Percentiles rank a stretch among this genome's conserved stretches.
Conservation (phyloP, 2,329 filamentous ascomycete species). For the Pseudocercospora eumusae region DNA sequence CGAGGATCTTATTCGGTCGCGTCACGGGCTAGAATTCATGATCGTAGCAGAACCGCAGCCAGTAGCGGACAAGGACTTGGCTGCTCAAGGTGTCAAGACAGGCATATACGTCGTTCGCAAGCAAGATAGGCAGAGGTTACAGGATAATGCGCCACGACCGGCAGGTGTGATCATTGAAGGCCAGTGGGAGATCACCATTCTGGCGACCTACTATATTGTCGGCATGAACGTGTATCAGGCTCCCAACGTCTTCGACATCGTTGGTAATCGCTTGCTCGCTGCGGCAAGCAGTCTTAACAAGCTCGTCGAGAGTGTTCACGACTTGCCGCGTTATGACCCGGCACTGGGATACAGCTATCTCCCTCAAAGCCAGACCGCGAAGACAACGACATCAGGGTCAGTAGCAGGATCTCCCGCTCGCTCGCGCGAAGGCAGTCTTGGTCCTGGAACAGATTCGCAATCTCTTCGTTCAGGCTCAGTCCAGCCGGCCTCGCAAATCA, state of each 20-base stretch:
- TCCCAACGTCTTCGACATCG: conserved; percentile 60
- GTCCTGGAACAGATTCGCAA: conserved; percentile 32
- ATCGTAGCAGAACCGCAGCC: conserved; percentile 60
- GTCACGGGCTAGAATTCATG: conserved; percentile 61
- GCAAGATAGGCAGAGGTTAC: conserved; percentile 53
- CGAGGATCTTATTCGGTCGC: conserved; percentile 56
- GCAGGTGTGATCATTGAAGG: conserved; percentile 45
- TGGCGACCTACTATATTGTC: conserved; percentile 63
- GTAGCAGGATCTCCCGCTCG: conserved; percentile 42
- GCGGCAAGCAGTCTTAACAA: conserved; percentile 59
- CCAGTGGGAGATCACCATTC: conserved; percentile 54
- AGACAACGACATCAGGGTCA: conserved; percentile 40
- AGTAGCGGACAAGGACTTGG: conserved; percentile 43
- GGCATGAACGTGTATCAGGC: conserved; percentile 63
- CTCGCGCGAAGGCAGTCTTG: conserved; percentile 49
- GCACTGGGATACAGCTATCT: conserved; percentile 62
- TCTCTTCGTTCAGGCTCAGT: conserved; percentile 37
- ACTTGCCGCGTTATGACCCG: conserved; percentile 59
- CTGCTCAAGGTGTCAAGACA: conserved; percentile 39
- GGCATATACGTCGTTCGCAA: conserved; percentile 64
- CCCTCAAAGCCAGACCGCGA: conserved; percentile 41
- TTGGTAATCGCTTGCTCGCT: conserved; percentile 56
- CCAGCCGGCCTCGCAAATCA: conserved; percentile 29
- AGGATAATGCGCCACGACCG: conserved; percentile 37
- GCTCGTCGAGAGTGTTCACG: conserved; percentile 55